Conservation (phyloP, 2,329 filamentous ascomycete genomes). For the Colletotrichum sp. region DNA sequence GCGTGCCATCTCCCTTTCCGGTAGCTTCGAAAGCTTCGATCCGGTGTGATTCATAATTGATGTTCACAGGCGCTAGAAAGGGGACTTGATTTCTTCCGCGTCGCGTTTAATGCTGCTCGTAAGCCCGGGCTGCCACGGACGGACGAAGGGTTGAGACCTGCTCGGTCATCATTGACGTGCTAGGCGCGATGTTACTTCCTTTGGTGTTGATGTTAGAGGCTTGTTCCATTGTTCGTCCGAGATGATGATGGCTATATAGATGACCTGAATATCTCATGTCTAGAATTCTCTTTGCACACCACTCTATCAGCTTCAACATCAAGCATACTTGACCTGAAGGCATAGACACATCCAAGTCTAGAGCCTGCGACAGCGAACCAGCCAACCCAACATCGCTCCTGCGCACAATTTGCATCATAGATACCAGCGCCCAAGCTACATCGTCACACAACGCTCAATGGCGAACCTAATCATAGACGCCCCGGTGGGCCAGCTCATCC, state of each 20-base stretch:
- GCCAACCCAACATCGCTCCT: background rate
- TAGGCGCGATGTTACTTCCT: background rate
- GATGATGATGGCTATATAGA: background rate
- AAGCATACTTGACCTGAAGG: background rate
- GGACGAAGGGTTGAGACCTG: background rate
- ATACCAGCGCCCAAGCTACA: background rate
- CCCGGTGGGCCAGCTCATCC: slow-evolving; percentile 63
- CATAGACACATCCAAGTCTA: background rate
- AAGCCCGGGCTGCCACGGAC: slow-evolving; percentile 1
- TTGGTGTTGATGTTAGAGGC: background rate
- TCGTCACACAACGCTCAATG: background rate
- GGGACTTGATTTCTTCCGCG: background rate
- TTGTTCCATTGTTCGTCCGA: background rate
- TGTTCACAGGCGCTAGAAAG: background rate
- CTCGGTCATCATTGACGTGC: slow-evolving; percentile 12
- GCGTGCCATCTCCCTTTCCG: background rate
- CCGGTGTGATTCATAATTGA: slow-evolving; percentile 9
- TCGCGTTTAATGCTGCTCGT: background rate
- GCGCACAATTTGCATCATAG: background rate
- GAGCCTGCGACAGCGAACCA: background rate
- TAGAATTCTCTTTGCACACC: background rate
- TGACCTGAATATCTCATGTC: background rate
- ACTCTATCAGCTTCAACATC: background rate
- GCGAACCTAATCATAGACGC: slow-evolving; percentile 54
- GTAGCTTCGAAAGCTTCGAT: background rate